Percentiles rank a stretch among this genome's conserved stretches.
Conservation (phyloP, 257 asterid species). For the Leonotis leonurus region DNA sequence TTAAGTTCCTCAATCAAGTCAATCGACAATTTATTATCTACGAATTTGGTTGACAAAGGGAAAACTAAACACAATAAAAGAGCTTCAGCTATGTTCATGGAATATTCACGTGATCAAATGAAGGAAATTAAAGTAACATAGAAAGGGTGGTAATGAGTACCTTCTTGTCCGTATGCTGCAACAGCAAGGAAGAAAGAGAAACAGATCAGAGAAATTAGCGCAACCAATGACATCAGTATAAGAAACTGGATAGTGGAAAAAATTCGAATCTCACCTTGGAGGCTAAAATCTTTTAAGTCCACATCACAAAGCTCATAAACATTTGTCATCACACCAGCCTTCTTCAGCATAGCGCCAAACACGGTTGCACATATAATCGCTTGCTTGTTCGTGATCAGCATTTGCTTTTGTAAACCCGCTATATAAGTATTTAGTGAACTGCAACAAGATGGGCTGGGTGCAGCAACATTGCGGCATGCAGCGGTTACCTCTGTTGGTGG, state of each 20-base stretch:
- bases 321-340: slow-evolving; percentile 82
- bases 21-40: not conserved
- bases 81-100: not conserved
- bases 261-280: slow-evolving; percentile 58
- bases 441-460: slow-evolving; percentile 87
- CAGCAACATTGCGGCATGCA: slow-evolving; percentile 70
- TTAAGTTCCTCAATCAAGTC: not conserved
- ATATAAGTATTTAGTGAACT: slow-evolving; percentile 68
- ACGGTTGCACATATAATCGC: slow-evolving; percentile 80
- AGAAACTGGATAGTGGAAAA: not conserved
- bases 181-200: slow-evolving; percentile 24
- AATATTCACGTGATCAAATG: no score
- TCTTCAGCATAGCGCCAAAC: slow-evolving; percentile 79
- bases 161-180: slow-evolving; percentile 81
- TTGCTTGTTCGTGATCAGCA: slow-evolving; percentile 89
- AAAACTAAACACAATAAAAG: not conserved
- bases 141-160: slow-evolving; percentile 30
- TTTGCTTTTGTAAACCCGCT: slow-evolving; percentile 69
- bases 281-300: slow-evolving; percentile 93
- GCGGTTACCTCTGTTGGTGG: slow-evolving; percentile 74
- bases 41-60: not conserved
- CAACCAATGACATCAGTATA: not conserved
- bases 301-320: slow-evolving; percentile 92
- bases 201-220: slow-evolving; percentile 20
- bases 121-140: not conserved